Conservation (phyloP, 768 basidiomycete species). For the Scleroderma citrinum region DNA sequence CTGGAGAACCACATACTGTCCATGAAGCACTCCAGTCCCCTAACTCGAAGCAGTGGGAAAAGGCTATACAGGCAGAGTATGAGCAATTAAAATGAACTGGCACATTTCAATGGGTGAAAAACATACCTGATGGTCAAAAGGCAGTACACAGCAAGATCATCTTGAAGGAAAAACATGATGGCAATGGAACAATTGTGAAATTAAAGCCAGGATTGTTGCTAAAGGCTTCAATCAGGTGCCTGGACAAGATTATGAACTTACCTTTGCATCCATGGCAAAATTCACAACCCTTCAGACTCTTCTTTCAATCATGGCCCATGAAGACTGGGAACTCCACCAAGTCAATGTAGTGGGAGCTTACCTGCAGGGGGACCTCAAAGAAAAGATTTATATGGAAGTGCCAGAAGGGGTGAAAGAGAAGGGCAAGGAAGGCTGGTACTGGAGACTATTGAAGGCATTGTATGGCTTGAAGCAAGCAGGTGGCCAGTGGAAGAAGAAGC, state of each 20-base stretch:
- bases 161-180: slow-evolving; percentile 31
- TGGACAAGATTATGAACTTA: slow-evolving; percentile 36
- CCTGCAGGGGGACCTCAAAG: slow-evolving; percentile 20
- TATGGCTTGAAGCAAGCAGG: background rate
- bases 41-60: background rate
- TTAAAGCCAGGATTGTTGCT: slow-evolving; percentile 27
- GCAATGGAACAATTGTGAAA: background rate
- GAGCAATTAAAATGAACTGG: background rate
- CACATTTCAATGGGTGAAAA: background rate
- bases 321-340: slow-evolving; percentile 19
- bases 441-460: slow-evolving; percentile 4
- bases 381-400: slow-evolving; percentile 23
- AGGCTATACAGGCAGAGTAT: background rate
- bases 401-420: slow-evolving; percentile 12
- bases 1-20: background rate
- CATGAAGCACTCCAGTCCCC: background rate
- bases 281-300: slow-evolving; percentile 17
- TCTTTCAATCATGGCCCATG: slow-evolving; percentile 18
- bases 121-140: slow-evolving; percentile 40
- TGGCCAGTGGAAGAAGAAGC: slow-evolving; percentile 8
- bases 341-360: slow-evolving; percentile 16
- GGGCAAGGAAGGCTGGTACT: background rate
- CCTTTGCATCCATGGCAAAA: slow-evolving; percentile 28
- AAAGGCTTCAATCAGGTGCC: slow-evolving; percentile 36
- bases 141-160: slow-evolving; percentile 53